Conservation (phyloP, 108 stramenopile genomes). For the Nitzschia sp. region DNA sequence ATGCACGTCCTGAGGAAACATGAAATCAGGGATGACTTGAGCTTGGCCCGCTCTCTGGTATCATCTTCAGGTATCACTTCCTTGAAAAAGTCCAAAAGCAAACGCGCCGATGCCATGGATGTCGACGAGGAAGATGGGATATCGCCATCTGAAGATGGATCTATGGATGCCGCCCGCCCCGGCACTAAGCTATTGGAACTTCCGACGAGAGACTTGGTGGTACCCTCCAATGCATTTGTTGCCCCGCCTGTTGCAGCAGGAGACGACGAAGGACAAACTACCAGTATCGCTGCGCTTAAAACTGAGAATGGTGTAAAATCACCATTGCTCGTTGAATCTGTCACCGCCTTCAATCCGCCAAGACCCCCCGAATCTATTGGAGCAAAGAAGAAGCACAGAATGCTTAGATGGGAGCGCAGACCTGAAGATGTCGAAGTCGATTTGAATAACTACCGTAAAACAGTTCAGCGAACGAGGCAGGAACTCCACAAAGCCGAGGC, state of each 20-base stretch:
- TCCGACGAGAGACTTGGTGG: slow-evolving; percentile 4
- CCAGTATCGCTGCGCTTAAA: slow-evolving; percentile 2
- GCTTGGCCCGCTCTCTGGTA: slow-evolving; percentile 42
- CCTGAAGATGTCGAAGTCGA: slow-evolving; percentile 80
- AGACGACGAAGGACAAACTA: slow-evolving; percentile 4
- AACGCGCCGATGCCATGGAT: slow-evolving; percentile 43
- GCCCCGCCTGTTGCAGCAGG: slow-evolving; percentile 20
- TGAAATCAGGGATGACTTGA: slow-evolving; percentile 79
- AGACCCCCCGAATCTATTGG: slow-evolving; percentile 84
- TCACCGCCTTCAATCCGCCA: slow-evolving; percentile 83
- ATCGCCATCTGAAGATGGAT: slow-evolving; percentile 39
- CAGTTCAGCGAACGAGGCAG: slow-evolving; percentile 69
- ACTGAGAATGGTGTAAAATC: slow-evolving; percentile 34
- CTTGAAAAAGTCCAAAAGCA: slow-evolving; percentile 22
- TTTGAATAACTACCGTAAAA: slow-evolving; percentile 74
- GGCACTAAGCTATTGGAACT: slow-evolving; percentile 14
- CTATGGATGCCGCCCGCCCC: slow-evolving; percentile 27
- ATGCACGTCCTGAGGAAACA: slow-evolving; percentile 70
- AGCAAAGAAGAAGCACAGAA: slow-evolving; percentile 74
- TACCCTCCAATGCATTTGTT: slow-evolving; percentile 46
- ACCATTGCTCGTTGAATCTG: slow-evolving; percentile 61
- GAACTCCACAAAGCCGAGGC: slow-evolving; percentile 60
- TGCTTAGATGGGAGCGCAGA: slow-evolving; percentile 80
- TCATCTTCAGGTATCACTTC: slow-evolving; percentile 10
- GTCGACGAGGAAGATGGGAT: slow-evolving; percentile 31